Base-by-base conservation (phyloP, 805 yeast species). In the Tetrapisispora phaffii region DNA sequence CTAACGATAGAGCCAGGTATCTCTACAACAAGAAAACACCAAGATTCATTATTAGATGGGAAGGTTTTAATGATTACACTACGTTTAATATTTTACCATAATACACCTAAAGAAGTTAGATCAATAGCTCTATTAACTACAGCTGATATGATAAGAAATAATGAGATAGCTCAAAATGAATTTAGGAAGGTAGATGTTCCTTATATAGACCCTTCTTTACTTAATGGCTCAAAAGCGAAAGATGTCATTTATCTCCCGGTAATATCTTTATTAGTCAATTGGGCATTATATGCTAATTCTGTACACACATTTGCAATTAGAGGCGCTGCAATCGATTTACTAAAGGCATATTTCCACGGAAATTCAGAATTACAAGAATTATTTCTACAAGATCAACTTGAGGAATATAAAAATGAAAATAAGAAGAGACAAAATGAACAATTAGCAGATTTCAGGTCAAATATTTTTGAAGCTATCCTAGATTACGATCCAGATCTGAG, bases 121-220 rank as follows among this genome's bases (percentile, higher is more conserved):
- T 74, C 83, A 0, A 59, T 71, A 16, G 84, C 96, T 0, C 68
- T 93, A 28, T 66, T 80, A 4, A 79, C 95, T 0, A 78, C 86
- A 1, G 88, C 94, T 1, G 90, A 82, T 50, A 68, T 89, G 28
- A 81, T 93, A 4, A 66, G 80, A 40, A 74, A 78, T 26, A 87
- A 88, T 59, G 63, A 71, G 2, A 75, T 70, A 2, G 73, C 84
- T 29, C 98, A 93, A 62, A 66, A 68, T 13, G 77, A 77, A 47
- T 82, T 90, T 54, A 72, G 87, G 1, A 79, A 79, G 44, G 80
- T 90, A 13, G 97, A 93, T 62, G 96, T 93, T 7, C 98, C 98
- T 0, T 86, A 82, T 58, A 71, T 89, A 45, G 97, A 87, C 56
- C 87, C 96, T 10, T 70, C 81, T 5, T 56, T 77, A 44, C 79